phyloP scores from a whole-genome alignment of 805 yeast species.

The Metschnikowia drakensbergensis region DNA sequence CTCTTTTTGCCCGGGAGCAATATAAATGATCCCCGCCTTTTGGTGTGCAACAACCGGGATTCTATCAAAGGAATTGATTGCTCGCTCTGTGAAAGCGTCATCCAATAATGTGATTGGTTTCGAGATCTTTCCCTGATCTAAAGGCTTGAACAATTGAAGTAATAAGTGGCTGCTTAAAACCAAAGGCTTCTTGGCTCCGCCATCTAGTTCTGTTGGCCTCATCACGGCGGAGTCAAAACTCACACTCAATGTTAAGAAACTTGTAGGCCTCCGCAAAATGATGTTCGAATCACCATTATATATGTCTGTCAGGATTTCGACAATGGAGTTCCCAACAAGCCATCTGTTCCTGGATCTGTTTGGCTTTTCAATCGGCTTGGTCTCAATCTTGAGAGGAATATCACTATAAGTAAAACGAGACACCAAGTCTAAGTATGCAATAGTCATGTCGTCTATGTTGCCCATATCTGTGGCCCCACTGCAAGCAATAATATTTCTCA shows the following conservation, averaged over 20 bases:
- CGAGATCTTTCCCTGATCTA: slow-evolving; percentile 27
- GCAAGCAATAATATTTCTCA: slow-evolving; percentile 48
- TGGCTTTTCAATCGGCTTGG: slow-evolving; percentile 4
- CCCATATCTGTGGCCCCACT: slow-evolving; percentile 20
- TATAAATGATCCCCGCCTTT: slow-evolving; percentile 74
- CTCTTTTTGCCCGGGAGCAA: slow-evolving; percentile 59
- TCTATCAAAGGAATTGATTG: slow-evolving; percentile 62
- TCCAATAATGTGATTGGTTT: slow-evolving; percentile 52
- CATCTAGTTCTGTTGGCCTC: slow-evolving; percentile 5
- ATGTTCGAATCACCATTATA: slow-evolving; percentile 50
- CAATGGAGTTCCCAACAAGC: slow-evolving; percentile 56
- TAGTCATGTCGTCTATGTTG: slow-evolving; percentile 47
- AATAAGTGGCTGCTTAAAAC: slow-evolving; percentile 42
- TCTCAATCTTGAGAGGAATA: slow-evolving; percentile 47
- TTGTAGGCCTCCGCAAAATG: slow-evolving; percentile 55
- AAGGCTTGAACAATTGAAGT: slow-evolving; percentile 47
- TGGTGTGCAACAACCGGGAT: slow-evolving; percentile 76
- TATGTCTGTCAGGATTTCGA: slow-evolving; percentile 53
- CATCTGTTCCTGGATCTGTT: slow-evolving; percentile 38
- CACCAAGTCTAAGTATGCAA: slow-evolving; percentile 66
- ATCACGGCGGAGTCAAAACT: slow-evolving; percentile 7
- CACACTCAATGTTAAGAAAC: slow-evolving; percentile 43
- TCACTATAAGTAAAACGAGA: slow-evolving; percentile 64
- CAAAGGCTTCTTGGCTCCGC: slow-evolving; percentile 10
- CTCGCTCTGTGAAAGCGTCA: slow-evolving; percentile 43